These are phyloP conservation scores for Purshia tridentata DNA, from an alignment of 306 rosid genomes.

Conservation along the genomic window DNA sequence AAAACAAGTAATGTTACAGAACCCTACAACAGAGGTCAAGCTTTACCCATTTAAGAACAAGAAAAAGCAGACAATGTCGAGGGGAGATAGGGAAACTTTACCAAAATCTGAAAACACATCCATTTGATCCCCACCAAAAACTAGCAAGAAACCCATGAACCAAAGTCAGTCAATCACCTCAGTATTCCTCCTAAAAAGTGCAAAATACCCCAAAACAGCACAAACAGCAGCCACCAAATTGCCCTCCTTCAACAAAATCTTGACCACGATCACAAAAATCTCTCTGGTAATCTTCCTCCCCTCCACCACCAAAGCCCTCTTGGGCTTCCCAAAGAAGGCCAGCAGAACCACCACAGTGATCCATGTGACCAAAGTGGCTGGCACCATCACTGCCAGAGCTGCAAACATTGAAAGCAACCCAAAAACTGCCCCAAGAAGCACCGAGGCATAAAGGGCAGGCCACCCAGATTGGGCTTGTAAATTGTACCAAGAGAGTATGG, in stretches of 20 bases:
- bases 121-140: neutral
- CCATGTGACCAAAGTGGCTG: slow-evolving; percentile 86
- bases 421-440: slow-evolving; percentile 74
- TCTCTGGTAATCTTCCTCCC: slow-evolving; percentile 82
- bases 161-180: slow-evolving; percentile 29
- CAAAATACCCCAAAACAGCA: slow-evolving; percentile 84
- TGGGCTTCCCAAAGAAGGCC: slow-evolving; percentile 89
- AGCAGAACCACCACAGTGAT: slow-evolving; percentile 73
- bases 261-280: slow-evolving; percentile 57
- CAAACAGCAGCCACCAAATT: slow-evolving; percentile 82
- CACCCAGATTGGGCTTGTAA: slow-evolving; percentile 52
- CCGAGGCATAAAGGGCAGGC: slow-evolving; percentile 86
- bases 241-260: slow-evolving; percentile 84
- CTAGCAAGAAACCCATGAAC: neutral
- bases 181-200: slow-evolving; percentile 53
- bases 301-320: slow-evolving; percentile 64
- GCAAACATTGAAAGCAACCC: slow-evolving; percentile 85
- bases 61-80: neutral
- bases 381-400: slow-evolving; percentile 70
- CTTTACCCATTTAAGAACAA: neutral
- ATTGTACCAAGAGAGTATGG: slow-evolving; percentile 69
- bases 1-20: too few relatives aligned
- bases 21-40: too few relatives aligned
- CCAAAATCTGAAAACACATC: slow-evolving; percentile 16
- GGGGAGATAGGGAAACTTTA: neutral